Percentiles rank a stretch among this genome's conserved stretches.
Conservation (phyloP, 148 eudicot genomes). For the Chenopodium quinoa region DNA sequence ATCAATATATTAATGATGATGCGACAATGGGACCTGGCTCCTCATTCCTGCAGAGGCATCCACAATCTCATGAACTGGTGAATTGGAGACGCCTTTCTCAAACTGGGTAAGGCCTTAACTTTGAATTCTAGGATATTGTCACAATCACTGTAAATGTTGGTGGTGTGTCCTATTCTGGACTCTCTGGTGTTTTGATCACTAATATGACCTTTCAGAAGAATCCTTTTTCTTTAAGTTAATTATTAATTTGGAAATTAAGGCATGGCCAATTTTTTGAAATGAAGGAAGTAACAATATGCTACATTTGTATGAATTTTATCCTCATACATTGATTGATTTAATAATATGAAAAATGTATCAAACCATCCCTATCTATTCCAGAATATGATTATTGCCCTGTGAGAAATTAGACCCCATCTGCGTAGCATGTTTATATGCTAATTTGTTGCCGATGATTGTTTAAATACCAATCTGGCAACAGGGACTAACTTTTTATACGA, state of each 20-base stretch:
- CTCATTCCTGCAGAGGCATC: slow-evolving; percentile 86
- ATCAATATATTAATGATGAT: slow-evolving; percentile 67
- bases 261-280: neutral
- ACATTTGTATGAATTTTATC: neutral
- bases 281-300: neutral
- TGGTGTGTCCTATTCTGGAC: neutral
- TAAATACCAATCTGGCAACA: neutral
- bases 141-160: neutral
- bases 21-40: slow-evolving; percentile 45
- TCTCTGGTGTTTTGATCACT: neutral
- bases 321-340: neutral
- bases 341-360: neutral
- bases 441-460: neutral
- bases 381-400: neutral
- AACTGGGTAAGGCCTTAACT: slow-evolving; percentile 66
- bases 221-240: neutral
- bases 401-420: too few species aligned
- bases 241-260: neutral
- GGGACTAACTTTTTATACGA: neutral
- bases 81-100: slow-evolving; percentile 90
- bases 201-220: neutral
- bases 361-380: neutral
- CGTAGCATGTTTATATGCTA: neutral
- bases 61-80: slow-evolving; percentile 69
- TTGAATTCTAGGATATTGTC: neutral